Evolutionary conservation across 1,284 basidiomycete genomes (phyloP).

Genomic region (Ustilago loliicola): DNA sequence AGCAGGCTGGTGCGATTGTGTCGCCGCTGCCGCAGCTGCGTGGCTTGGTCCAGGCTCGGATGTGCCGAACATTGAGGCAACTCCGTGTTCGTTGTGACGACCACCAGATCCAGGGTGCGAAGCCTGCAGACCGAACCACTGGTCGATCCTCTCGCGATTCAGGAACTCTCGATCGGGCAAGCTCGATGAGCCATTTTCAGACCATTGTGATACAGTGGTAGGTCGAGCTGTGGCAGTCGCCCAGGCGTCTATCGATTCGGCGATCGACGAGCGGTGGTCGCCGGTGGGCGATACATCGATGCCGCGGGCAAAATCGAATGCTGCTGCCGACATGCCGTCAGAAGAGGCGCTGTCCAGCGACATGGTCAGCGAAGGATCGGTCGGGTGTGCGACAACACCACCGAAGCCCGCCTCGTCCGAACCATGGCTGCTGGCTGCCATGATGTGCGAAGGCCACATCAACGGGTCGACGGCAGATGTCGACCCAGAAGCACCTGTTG

Average conservation of each 20-base stretch:
- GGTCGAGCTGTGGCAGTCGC: conserved; percentile 31
- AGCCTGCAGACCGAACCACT: conserved; percentile 45
- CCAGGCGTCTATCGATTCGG: conserved; percentile 49
- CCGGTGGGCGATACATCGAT: conserved; percentile 34
- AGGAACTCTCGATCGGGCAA: conserved; percentile 41
- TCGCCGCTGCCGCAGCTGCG: conserved; percentile 13
- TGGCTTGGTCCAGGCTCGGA: conserved; percentile 37
- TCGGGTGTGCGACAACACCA: conserved; percentile 25
- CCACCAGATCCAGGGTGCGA: conserved; percentile 13
- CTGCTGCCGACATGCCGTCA: conserved; percentile 48
- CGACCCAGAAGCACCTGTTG: conserved; percentile 1
- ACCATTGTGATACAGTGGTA: conserved; percentile 44
- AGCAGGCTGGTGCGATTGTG: conserved; percentile 13
- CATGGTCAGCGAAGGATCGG: conserved; percentile 50
- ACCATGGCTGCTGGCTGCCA: conserved; percentile 17
- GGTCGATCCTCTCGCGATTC: conserved; percentile 38
- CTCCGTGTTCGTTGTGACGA: conserved; percentile 18
- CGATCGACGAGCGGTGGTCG: conserved; percentile 42
- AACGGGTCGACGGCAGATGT: conserved; percentile 31
- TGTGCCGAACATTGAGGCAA: conserved; percentile 20
- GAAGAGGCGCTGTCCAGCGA: conserved; percentile 49
- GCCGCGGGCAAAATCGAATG: conserved; percentile 47
- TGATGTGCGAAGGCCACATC: conserved; percentile 49
- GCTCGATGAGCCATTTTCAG: conserved; percentile 39
- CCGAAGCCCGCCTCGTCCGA: conserved; percentile 26